Conservation (phyloP, 129 eudicot species). For the Scalesia atractyloides region DNA sequence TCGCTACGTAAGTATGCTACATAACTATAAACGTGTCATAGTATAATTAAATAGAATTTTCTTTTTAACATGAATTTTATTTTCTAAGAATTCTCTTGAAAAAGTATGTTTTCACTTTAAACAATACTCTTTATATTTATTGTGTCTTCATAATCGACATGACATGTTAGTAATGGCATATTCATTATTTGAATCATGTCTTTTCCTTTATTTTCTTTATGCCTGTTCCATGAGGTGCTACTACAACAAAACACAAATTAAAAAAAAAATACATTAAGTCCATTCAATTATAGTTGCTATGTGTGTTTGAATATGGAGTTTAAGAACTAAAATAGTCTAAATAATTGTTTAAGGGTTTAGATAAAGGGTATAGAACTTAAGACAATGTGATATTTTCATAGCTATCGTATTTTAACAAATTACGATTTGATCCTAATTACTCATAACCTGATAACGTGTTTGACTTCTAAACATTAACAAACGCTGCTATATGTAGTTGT, state of each 20-base stretch:
- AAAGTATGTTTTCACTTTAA: neutral
- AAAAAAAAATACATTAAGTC: neutral
- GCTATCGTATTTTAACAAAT: too few relatives aligned
- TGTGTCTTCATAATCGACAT: neutral
- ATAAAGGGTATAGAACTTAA: neutral
- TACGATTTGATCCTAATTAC: too few relatives aligned
- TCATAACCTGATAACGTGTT: too few relatives aligned
- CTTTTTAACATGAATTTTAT: too few relatives aligned
- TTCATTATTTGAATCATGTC: constrained; percentile 7
- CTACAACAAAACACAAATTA: neutral
- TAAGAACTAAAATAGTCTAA: neutral
- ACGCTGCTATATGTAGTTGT: too few relatives aligned
- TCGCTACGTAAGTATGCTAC: too few relatives aligned
- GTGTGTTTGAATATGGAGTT: neutral
- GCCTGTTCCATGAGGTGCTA: neutral
- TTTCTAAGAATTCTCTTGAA: too few relatives aligned
- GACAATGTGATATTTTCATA: too few relatives aligned
- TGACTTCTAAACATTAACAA: too few relatives aligned
- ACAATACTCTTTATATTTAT: neutral
- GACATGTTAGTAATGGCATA: neutral
- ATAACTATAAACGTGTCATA: too few relatives aligned
- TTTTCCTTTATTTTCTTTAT: neutral
- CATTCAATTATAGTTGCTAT: neutral
- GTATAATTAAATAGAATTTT: too few relatives aligned
- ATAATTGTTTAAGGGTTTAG: neutral